Evolutionary conservation across 2,329 filamentous ascomycete genomes (phyloP), one percentile per base, ranked within the genome.

Genomic region (Xylariaceae sp.): DNA sequence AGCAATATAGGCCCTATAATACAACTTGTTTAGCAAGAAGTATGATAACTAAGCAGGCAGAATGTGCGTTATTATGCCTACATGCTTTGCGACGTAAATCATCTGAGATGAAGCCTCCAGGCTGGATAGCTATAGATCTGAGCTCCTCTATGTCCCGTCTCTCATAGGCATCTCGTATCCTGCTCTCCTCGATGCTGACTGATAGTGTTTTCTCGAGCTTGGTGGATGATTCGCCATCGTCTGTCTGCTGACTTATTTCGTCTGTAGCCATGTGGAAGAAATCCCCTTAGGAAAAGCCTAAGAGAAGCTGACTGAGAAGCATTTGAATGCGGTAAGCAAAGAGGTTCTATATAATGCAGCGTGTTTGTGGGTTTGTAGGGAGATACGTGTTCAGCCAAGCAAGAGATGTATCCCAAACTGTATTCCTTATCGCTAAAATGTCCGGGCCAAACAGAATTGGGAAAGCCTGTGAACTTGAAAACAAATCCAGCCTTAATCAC

Each of bases 51-150:
- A 42, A 44, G 23, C 22, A 39, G 22, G 23, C 44, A 25, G 42
- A 23, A 40, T 55, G 12, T 16, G n/a, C n/a, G n/a, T 32, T 16
- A 32, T 32, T 16, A 4, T 25, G 79, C 87, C 68, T 79, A 94
- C 92, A 96, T 55, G 88, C 89, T 65, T 73, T 70, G 60, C 79
- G 78, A 55, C 91, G 84, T 52, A 93, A 66, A 22, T 73, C 68
- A 62, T 90, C 85, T 17, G 73, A 75, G 45, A 88, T 61, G 51
- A 89, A 75, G 16, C 86, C 86, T n/a, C 82, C 85, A 42, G 72
- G 67, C 1, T 80, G 79, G 41, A 77, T 75, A 32, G 85, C 84
- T 49, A 86, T 69, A 11, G 59, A 59, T 49, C 77, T 72, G 44
- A 90, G 72, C 35, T 68, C 66, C 27, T 73, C 65, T 27, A 85